Base-by-base conservation (phyloP, 2,329 filamentous ascomycete genomes). In the Metarhizium humberi region DNA sequence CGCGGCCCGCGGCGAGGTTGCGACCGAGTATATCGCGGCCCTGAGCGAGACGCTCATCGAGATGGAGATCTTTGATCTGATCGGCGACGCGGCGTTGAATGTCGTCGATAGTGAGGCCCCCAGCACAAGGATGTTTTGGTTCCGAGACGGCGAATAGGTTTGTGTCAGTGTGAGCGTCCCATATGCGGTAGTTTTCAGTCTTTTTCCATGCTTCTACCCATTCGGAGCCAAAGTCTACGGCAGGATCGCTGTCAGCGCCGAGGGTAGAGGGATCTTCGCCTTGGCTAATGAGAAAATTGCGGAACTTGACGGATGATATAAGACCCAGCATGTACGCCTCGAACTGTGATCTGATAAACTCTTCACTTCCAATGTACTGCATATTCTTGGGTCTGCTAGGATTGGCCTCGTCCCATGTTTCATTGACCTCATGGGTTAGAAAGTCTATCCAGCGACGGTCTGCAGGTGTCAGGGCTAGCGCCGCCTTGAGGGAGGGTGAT, bases 401-500 rank as follows among this genome's bases (percentile, higher is more conserved):
- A 65, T 97, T 92, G 4, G 84, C 77, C 46, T 96, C 90, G 67
- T 99, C 94, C 94, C 94, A 99, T 0, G 94, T 96, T 60, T 97
- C 91, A 64, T 94, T 89, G 25, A 99, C 90, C 43, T 91, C 88
- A 64, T 96, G 90, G 0, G 91, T 95, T 54, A 99, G 80, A 63
- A 91, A 92, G 72, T 99, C 94, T 62, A 99, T 96, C 92, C 94
- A 99, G 56, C 94, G 81, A 57, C 94, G 82, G 67, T 99, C 94
- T 1, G 94, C 88, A 10, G 85, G 85, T 0, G 94, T 94, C 2
- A 99, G 81, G 1, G 82, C 72, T 5, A 97, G 77, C 1, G 91
- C 91, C 42, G 78, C 74, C 51, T 87, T 85, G 14, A 99, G 77
- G 5, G 90, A 88, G 2, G 87, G 75, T 0, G 91, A 95, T 0